Evolutionary conservation across 2,329 filamentous ascomycete species (phyloP), one percentile per base, ranked within the genome.

Genomic region (Penicillium sp.): DNA sequence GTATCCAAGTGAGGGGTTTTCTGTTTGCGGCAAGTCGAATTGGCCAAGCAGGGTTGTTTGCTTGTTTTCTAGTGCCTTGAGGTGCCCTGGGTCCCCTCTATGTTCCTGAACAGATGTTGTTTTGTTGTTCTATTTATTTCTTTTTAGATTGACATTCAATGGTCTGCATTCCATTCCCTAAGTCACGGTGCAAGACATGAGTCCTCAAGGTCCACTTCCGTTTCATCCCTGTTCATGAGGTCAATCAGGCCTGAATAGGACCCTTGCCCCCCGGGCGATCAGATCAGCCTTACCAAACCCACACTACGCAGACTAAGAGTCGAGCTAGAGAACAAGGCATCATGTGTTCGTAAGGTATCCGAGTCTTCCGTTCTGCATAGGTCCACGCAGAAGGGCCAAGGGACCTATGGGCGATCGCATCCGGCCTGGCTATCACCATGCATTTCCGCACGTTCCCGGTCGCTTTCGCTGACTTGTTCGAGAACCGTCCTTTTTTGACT

Each of bases 361-460:
- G 49, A 52, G 42, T 42, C 42, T 62, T 61, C 58, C 61, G 56
- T 47, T 55, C 41, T 39, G 49, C 48, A 46, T 18, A 49, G 18
- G 28, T 36, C 26, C 38, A 42, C 23, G 49, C 28, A 44, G 6
- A n/a, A 5, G 39, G 18, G 18, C 18, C 18, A 21, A 21, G 29
- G 48, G 50, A n/a, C 34, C 31, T 46, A 51, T 51, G 47, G 44
- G 44, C 49, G 41, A 61, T 57, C 36, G 59, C 65, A 61, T 65
- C 56, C 65, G 61, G 55, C 52, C 53, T 63, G 57, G 58, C 63
- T 53, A 58, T 52, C 41, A 28, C 49, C 57, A 46, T 53, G 42
- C 53, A 53, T 59, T 58, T 62, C 60, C 60, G 61, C 58, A 60
- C 53, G 54, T 49, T 67, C 60, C 65, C 66, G 64, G 63, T 21